These are phyloP conservation scores for Sanghuangporus baumii DNA, from an alignment of 1,284 basidiomycete species.

Conservation along the genomic window DNA sequence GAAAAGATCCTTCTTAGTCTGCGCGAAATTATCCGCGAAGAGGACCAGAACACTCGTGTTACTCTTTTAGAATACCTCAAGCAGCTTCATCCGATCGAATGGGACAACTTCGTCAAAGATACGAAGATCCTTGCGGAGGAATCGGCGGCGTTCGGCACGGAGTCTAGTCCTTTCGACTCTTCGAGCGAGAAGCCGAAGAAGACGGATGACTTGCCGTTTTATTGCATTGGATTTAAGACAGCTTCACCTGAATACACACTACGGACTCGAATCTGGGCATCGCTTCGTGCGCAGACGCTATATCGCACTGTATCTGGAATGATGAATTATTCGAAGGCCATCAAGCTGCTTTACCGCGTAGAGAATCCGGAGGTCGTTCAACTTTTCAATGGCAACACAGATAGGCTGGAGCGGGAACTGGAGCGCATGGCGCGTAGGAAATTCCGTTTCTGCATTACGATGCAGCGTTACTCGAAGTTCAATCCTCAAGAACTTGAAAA, in stretches of 20 bases:
- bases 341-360: slow-evolving; percentile 98
- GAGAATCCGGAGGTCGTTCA: slow-evolving; percentile 99
- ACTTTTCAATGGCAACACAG: slow-evolving; percentile 94
- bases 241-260: slow-evolving; percentile 98
- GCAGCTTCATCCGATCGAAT: slow-evolving; percentile 98
- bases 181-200: slow-evolving; percentile 76
- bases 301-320: slow-evolving; percentile 99
- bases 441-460: slow-evolving; percentile 98
- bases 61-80: slow-evolving; percentile 96
- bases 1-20: slow-evolving; percentile 94
- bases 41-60: slow-evolving; percentile 93
- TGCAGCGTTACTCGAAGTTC: slow-evolving; percentile 99
- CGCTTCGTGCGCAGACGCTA: slow-evolving; percentile 94
- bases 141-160: slow-evolving; percentile 50
- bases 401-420: slow-evolving; percentile 92
- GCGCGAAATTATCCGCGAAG: slow-evolving; percentile 94
- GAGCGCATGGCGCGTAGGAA: slow-evolving; percentile 97
- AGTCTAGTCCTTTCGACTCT: slow-evolving; percentile 49
- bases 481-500: slow-evolving; percentile 99
- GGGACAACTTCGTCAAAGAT: slow-evolving; percentile 99
- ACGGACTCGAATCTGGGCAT: slow-evolving; percentile 99
- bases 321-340: slow-evolving; percentile 99
- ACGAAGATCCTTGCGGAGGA: slow-evolving; percentile 99
- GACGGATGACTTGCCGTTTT: slow-evolving; percentile 95
- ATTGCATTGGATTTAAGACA: slow-evolving; percentile 99